Percentiles rank a stretch among this genome's conserved stretches.
phyloP scores from a whole-genome alignment of 257 asterid genomes.

The Salvia splendens region DNA sequence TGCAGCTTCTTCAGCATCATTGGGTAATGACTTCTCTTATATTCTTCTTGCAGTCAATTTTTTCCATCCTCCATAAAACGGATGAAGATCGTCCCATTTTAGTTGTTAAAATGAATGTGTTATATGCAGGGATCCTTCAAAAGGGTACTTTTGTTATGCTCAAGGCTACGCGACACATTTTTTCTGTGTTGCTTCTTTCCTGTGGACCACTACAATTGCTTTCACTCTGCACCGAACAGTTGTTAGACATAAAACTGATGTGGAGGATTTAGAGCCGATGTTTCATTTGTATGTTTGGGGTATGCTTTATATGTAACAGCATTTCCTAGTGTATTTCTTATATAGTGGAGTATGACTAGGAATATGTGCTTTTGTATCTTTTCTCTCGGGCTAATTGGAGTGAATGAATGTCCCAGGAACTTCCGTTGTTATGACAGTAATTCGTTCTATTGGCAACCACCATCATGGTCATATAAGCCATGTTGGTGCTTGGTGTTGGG shows the following conservation, averaged over 20 bases:
- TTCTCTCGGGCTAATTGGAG: slow-evolving; percentile 22
- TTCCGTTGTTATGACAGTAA: slow-evolving; percentile 82
- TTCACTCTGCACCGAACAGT: slow-evolving; percentile 96
- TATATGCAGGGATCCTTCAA: slow-evolving; percentile 88
- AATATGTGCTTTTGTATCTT: slow-evolving; percentile 3
- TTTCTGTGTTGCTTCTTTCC: slow-evolving; percentile 94
- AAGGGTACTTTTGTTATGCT: slow-evolving; percentile 90
- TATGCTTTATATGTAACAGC: slow-evolving; percentile 38
- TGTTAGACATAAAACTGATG: slow-evolving; percentile 97
- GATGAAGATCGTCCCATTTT: slow-evolving; percentile 4
- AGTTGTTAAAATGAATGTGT: slow-evolving; percentile 23
- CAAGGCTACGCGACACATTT: slow-evolving; percentile 98
- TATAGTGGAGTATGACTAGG: background rate
- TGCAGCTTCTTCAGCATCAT: slow-evolving; percentile 97
- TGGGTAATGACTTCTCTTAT: slow-evolving; percentile 54
- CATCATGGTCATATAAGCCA: slow-evolving; percentile 81
- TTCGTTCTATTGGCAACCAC: slow-evolving; percentile 84
- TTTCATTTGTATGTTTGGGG: slow-evolving; percentile 99
- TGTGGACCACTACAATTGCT: slow-evolving; percentile 97
- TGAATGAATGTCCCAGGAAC: slow-evolving; percentile 59
- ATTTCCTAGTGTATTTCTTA: slow-evolving; percentile 7
- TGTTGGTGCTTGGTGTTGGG: slow-evolving; percentile 89
- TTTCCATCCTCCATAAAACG: slow-evolving; percentile 16
- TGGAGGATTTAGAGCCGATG: slow-evolving; percentile 97
- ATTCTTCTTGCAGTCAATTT: slow-evolving; percentile 14